Percentiles rank a stretch among this genome's conserved stretches.
These are phyloP conservation scores for Prosopis cineraria DNA, from an alignment of 306 rosid genomes.

Conservation along the genomic window DNA sequence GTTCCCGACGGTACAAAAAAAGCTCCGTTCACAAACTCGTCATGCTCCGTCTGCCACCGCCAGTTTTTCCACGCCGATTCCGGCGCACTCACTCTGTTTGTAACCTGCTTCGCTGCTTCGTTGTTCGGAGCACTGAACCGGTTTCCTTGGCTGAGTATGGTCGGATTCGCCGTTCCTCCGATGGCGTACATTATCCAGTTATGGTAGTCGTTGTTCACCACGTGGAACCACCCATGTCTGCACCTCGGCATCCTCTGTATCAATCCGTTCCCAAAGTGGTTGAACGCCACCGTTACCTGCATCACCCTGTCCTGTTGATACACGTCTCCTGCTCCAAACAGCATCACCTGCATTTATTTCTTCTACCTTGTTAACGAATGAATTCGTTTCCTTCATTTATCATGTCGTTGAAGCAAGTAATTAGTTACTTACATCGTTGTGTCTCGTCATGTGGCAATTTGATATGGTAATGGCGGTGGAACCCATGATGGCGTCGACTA, in stretches of 20 bases:
- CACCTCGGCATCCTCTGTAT: slow-evolving; percentile 77
- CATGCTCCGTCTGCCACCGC: slow-evolving; percentile 68
- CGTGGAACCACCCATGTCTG: slow-evolving; percentile 72
- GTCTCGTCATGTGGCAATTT: slow-evolving; percentile 63
- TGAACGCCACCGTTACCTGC: slow-evolving; percentile 72
- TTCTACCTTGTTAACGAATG: background rate
- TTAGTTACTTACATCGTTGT: slow-evolving; percentile 50
- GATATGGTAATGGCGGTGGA: slow-evolving; percentile 70
- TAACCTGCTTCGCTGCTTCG: slow-evolving; percentile 50
- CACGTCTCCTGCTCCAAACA: slow-evolving; percentile 59
- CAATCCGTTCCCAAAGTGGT: slow-evolving; percentile 71
- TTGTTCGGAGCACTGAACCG: slow-evolving; percentile 73
- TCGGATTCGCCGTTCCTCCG: slow-evolving; percentile 77
- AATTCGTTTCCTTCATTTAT: background rate
- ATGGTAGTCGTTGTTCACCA: slow-evolving; percentile 80
- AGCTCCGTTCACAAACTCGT: slow-evolving; percentile 59
- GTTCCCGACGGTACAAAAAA: slow-evolving; percentile 47
- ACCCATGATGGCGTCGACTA: slow-evolving; percentile 55
- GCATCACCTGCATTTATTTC: slow-evolving; percentile 54
- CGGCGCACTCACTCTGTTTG: slow-evolving; percentile 44
- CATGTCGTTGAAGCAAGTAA: background rate
- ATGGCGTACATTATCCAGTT: slow-evolving; percentile 91
- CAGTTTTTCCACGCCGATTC: slow-evolving; percentile 48
- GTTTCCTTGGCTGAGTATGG: slow-evolving; percentile 84
- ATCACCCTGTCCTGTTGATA: slow-evolving; percentile 44